Evolutionary conservation across 2,329 filamentous ascomycete genomes (phyloP), one percentile per base, ranked within the genome.

Genomic region (Trematosphaeria pertusa): DNA sequence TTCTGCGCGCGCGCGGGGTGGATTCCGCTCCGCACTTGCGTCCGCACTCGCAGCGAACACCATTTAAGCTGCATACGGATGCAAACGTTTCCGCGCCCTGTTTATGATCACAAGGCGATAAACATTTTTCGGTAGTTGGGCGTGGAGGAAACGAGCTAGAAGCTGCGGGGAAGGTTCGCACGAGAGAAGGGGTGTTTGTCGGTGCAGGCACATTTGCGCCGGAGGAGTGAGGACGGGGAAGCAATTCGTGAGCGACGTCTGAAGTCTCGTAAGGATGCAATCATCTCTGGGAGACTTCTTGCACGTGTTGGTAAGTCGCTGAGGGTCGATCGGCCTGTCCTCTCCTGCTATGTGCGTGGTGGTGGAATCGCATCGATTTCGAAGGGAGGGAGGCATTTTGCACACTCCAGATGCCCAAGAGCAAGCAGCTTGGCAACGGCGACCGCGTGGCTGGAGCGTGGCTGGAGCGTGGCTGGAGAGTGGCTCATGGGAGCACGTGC

Each of bases 41-140:
- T 56, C 46, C 50, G 49, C 49, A 8, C 38, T 26, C 43, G 44
- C 50, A 50, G 37, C 17, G 21, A 39, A 37, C 38, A 26, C 18
- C 35, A 21, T 37, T 35, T 31, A 42, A 32, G 34, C 40, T 48
- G 50, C 50, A 50, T 50, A 34, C 52, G 52, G 49, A 46, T 50
- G 38, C 37, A 46, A 48, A 46, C 31, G 47, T 51, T 53, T 56
- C 53, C 44, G 47, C 37, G 47, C n/a, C n/a, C 28, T 31, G 48
- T 41, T 48, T 42, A 34, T 38, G 35, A 34, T 31, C 45, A 48
- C 34, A 30, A 34, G 45, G 38, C 20, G 20, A 28, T 5, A 37
- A 34, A 35, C 15, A 24, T 14, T 14, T 28, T 14, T 28, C 45
- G 39, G 34, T 22, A 35, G 30, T 22, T 37, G 17, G 32, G 8